phyloP scores from a whole-genome alignment of 805 yeast species.

The Isabelozyma gotoi region DNA sequence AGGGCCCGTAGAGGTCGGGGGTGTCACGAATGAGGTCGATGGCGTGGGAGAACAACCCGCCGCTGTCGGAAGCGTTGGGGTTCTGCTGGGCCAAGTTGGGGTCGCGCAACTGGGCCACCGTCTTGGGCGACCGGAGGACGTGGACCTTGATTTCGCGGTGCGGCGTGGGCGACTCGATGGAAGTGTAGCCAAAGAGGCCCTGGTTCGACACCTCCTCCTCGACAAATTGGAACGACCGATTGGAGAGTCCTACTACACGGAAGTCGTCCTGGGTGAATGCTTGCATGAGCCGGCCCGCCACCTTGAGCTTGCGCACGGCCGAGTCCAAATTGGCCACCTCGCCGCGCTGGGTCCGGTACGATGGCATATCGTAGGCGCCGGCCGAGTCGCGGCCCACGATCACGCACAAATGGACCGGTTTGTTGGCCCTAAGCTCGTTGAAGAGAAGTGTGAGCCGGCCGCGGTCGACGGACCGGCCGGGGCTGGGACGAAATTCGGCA shows the following conservation, averaged over 20 bases:
- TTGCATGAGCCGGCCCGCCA: constrained; percentile 86
- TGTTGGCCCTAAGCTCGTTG: constrained; percentile 58
- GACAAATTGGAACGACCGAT: constrained; percentile 70
- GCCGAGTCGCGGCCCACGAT: constrained; percentile 77
- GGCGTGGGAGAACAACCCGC: constrained; percentile 78
- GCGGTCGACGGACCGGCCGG: constrained; percentile 19
- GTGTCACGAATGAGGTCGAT: constrained; percentile 59
- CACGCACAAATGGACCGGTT: constrained; percentile 80
- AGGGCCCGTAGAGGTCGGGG: constrained; percentile 17
- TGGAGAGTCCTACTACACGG: constrained; percentile 74
- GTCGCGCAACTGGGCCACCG: constrained; percentile 71
- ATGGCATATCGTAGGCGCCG: constrained; percentile 68
- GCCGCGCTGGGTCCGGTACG: constrained; percentile 38
- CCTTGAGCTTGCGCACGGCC: constrained; percentile 71
- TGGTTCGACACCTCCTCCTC: constrained; percentile 46
- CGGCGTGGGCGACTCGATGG: constrained; percentile 50
- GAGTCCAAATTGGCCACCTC: constrained; percentile 69
- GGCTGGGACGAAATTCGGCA: constrained; percentile 13
- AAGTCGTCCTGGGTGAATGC: constrained; percentile 91
- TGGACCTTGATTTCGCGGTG: constrained; percentile 74
- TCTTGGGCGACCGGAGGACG: constrained; percentile 62
- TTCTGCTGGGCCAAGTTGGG: constrained; percentile 88
- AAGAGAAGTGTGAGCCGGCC: constrained; percentile 21
- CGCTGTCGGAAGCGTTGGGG: constrained; percentile 64
- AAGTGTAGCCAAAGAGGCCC: constrained; percentile 29